Base-by-base conservation (phyloP, 352 stramenopile genomes). In the Phytophthora pistaciae region DNA sequence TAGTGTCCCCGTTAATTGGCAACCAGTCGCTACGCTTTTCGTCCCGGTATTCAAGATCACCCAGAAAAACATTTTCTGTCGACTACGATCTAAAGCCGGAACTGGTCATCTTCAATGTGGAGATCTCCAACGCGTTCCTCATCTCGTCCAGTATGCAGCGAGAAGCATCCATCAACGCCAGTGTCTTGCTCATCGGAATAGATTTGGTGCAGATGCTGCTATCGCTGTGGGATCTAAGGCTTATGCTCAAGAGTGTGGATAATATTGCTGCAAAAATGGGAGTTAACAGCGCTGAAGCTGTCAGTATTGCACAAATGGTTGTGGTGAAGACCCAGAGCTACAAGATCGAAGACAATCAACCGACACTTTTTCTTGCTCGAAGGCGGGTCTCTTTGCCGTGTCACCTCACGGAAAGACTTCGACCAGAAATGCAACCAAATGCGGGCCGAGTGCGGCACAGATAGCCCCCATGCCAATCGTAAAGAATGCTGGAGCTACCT, bases 61-160 rank as follows among this genome's bases (percentile, higher is more conserved):
- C 0, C 46, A 63, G 27, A 70, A 58, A 29, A 74, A 74, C 18
- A 8, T 70, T 2, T 25, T 74, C 18, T 58, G 55, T 40, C 61
- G 48, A 46, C 40, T 53, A 76, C 6, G 75, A 84, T 54, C 9
- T 68, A n/a, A 80, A 79, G 44, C 72, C 79, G 0, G 68, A 87
- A 57, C 61, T 78, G 16, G 61, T 84, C 16, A 68, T 86, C 5
- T 83, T 90, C 58, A 83, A 77, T 25, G 68, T 83, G 49, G 77
- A 90, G 36, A 62, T 90, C 36, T 84, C 80, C 55, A 79, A 84
- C 40, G 54, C 82, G 14, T 59, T 90, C 3, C 87, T 74, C 18
- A 70, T 87, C 13, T 66, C 79, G 1, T 71, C 68, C 7, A 79
- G 65, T 18, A 83, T 90, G 70, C 70, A 84, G 46, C 70, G 57